Conservation (phyloP, 1,284 basidiomycete species). For the Pterula multifida region DNA sequence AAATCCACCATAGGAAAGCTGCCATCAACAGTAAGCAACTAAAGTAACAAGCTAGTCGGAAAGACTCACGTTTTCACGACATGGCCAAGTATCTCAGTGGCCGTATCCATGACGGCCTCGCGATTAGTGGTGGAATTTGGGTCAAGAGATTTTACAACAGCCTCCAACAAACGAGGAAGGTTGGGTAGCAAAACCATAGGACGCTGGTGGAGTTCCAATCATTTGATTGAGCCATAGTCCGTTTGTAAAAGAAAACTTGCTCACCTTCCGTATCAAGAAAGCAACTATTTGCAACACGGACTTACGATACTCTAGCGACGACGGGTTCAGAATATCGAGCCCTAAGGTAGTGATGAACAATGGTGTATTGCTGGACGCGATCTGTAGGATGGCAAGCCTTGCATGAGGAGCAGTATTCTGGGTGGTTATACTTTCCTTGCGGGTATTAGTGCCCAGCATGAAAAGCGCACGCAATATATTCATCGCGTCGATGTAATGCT, state of each 20-base stretch:
- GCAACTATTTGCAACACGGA: slow-evolving; percentile 90
- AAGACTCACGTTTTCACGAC: slow-evolving; percentile 75
- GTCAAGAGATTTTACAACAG: slow-evolving; percentile 93
- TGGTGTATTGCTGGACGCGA: slow-evolving; percentile 76
- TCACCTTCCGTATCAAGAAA: slow-evolving; percentile 83
- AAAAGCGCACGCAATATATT: slow-evolving; percentile 83
- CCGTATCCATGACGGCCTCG: slow-evolving; percentile 81
- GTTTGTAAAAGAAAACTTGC: slow-evolving; percentile 7
- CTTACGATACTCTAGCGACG: slow-evolving; percentile 69
- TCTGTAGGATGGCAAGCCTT: slow-evolving; percentile 71
- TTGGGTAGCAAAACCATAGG: slow-evolving; percentile 81
- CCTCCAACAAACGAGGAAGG: slow-evolving; percentile 83
- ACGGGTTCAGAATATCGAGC: slow-evolving; percentile 81
- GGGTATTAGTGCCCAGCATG: slow-evolving; percentile 58
- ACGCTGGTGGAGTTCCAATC: slow-evolving; percentile 32
- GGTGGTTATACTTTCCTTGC: slow-evolving; percentile 55
- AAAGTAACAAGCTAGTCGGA: neutral
- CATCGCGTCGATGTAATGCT: slow-evolving; percentile 88
- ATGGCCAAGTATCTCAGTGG: slow-evolving; percentile 86
- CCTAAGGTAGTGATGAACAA: slow-evolving; percentile 94
- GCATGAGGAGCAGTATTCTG: slow-evolving; percentile 60
- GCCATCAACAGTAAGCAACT: slow-evolving; percentile 2
- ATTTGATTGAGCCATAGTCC: too few relatives aligned
- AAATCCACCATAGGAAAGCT: slow-evolving; percentile 93
- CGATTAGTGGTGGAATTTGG: slow-evolving; percentile 78